Evolutionary conservation across 2,329 filamentous ascomycete species (phyloP).

Genomic region (Talaromyces sp.): DNA sequence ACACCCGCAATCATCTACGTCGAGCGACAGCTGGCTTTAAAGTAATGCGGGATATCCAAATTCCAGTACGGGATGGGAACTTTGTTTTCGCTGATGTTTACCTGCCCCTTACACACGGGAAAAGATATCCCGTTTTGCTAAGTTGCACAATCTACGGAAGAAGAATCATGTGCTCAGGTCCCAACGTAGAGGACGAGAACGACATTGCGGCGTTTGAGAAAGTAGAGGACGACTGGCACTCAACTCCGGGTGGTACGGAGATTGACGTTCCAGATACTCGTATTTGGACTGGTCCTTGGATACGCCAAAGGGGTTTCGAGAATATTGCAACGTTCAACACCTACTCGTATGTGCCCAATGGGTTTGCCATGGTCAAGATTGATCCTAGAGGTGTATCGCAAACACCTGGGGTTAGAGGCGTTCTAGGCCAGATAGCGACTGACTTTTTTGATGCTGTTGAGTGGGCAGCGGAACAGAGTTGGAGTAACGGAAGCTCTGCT

Average conservation of each 20-base stretch:
- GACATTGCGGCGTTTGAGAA: neutral
- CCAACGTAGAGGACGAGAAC: neutral
- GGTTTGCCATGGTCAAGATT: conserved; percentile 1
- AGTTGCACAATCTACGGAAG: neutral
- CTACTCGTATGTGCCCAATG: neutral
- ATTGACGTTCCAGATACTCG: neutral
- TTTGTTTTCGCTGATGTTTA: neutral
- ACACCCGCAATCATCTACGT: neutral
- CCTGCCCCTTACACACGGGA: neutral
- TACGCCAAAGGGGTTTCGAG: neutral
- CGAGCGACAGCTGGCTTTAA: neutral
- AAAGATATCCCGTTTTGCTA: neutral
- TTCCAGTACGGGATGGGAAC: neutral
- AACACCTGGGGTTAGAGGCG: neutral
- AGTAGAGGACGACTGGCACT: neutral
- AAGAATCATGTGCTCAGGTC: neutral
- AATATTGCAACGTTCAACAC: neutral
- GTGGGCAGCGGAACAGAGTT: neutral
- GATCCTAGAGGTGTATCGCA: conserved; percentile 1
- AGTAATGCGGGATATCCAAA: neutral
- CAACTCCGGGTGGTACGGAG: neutral
- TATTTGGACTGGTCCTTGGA: neutral
- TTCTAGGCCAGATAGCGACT: neutral
- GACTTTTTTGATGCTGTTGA: neutral
- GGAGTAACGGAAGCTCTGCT: neutral